Evolutionary conservation across 768 basidiomycete species (phyloP).

Genomic region (Termitomyces titanicus): DNA sequence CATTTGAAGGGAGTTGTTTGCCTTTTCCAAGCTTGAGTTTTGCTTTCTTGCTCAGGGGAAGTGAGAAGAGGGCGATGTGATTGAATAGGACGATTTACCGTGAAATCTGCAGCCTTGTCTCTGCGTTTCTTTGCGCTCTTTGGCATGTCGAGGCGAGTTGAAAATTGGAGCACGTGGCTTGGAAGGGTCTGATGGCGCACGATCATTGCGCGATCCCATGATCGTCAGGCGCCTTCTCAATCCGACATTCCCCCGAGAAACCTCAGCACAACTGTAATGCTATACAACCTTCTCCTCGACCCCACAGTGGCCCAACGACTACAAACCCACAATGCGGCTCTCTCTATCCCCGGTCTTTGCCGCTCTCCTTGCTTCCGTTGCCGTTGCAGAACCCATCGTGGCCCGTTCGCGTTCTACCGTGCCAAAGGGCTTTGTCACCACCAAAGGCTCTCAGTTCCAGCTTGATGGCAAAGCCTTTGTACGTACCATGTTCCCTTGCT

Average conservation of each 20-base stretch:
- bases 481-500: slow-evolving; percentile 12
- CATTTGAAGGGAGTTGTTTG: slow-evolving; percentile 78
- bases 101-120: slow-evolving; percentile 85
- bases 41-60: slow-evolving; percentile 63
- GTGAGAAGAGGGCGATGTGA: not conserved
- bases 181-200: not conserved
- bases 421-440: slow-evolving; percentile 42
- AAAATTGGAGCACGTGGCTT: slow-evolving; percentile 3
- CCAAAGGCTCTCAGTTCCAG: slow-evolving; percentile 35
- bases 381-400: not conserved
- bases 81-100: slow-evolving; percentile 35
- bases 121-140: slow-evolving; percentile 86
- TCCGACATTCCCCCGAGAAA: slow-evolving; percentile 22
- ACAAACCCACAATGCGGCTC: slow-evolving; percentile 9
- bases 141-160: slow-evolving; percentile 49
- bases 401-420: not conserved
- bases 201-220: not conserved
- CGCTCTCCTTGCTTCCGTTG: slow-evolving; percentile 7
- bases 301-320: not conserved
- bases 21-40: slow-evolving; percentile 97
- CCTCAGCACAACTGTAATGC: not conserved
- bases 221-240: not conserved
- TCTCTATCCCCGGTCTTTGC: slow-evolving; percentile 1
- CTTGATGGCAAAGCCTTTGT: slow-evolving; percentile 53
- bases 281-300: not conserved